Evolutionary conservation across 1,284 basidiomycete species (phyloP).

Genomic region (Boletus sp.): DNA sequence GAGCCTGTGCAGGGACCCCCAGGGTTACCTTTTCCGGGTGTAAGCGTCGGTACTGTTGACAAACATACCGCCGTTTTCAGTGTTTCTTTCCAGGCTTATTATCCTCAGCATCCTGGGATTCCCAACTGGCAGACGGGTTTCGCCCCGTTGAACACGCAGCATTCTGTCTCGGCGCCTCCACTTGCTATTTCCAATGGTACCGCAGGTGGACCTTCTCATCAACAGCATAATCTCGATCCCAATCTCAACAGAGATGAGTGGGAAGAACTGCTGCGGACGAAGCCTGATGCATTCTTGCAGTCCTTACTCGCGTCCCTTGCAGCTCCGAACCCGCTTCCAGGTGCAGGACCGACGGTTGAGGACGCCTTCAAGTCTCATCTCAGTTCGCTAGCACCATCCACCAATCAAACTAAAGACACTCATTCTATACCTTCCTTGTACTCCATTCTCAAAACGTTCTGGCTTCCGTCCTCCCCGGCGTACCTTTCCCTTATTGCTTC

Average conservation of each 20-base stretch:
- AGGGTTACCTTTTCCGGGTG: constrained; percentile 31
- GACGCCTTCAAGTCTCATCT: constrained; percentile 72
- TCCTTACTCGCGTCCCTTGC: constrained; percentile 51
- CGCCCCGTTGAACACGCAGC: constrained; percentile 19
- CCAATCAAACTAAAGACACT: constrained; percentile 37
- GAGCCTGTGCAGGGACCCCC: constrained; percentile 19
- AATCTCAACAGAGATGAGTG: constrained; percentile 56
- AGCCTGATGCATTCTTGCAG: constrained; percentile 53
- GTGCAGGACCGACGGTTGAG: constrained; percentile 55
- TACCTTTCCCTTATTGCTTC: constrained; percentile 74
- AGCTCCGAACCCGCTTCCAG: constrained; percentile 54
- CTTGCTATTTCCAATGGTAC: constrained; percentile 25
- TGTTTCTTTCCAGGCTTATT: constrained; percentile 27
- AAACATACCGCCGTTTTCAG: constrained; percentile 3
- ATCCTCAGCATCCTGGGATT: constrained; percentile 33
- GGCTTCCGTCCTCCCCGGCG: constrained; percentile 68
- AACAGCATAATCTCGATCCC: constrained; percentile 46
- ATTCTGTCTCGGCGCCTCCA: constrained; percentile 36
- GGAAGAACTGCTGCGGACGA: constrained; percentile 50
- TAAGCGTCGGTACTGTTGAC: constrained; percentile 10
- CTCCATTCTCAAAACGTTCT: constrained; percentile 71
- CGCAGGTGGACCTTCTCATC: constrained; percentile 24
- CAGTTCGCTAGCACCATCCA: constrained; percentile 48
- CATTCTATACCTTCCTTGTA: constrained; percentile 62
- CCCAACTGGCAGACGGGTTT: constrained; percentile 32